A percentile compares a stretch with the other conserved stretches of the same genome.
These are phyloP conservation scores for Nicotiana obtusifolia DNA, from an alignment of 257 asterid genomes.

Conservation along the genomic window DNA sequence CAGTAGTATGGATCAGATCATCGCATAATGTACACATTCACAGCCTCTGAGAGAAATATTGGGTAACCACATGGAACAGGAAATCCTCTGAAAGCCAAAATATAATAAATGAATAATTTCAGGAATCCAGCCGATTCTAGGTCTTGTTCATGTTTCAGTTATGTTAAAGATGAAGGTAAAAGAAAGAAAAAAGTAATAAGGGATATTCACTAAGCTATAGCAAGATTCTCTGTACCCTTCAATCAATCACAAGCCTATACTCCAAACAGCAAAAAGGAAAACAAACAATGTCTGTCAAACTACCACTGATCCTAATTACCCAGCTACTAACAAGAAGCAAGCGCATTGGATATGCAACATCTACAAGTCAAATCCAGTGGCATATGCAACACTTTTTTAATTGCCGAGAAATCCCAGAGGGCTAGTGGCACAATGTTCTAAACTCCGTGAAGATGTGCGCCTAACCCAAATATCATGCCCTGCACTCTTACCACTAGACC, in stretches of 20 bases:
- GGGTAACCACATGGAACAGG: neutral
- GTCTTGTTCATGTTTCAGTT: neutral
- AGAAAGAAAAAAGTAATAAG: neutral
- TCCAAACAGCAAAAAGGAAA: neutral
- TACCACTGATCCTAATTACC: neutral
- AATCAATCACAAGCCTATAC: neutral
- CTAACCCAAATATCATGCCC: neutral
- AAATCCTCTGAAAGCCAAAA: neutral
- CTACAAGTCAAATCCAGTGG: neutral
- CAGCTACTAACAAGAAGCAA: neutral
- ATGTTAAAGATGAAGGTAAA: neutral
- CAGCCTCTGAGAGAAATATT: neutral
- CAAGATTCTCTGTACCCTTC: neutral
- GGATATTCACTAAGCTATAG: neutral
- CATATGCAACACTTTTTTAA: neutral
- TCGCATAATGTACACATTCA: neutral
- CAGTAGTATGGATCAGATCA: neutral
- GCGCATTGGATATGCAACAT: neutral
- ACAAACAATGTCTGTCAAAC: neutral
- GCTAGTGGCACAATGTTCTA: neutral
- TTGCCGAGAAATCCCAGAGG: neutral
- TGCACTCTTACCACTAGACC: neutral
- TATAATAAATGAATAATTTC: neutral
- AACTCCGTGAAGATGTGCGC: neutral
- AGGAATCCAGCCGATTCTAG: neutral